Evolutionary conservation across 345 rosid species (phyloP), one percentile per base, ranked within the genome.

Genomic region (Firmiana major): DNA sequence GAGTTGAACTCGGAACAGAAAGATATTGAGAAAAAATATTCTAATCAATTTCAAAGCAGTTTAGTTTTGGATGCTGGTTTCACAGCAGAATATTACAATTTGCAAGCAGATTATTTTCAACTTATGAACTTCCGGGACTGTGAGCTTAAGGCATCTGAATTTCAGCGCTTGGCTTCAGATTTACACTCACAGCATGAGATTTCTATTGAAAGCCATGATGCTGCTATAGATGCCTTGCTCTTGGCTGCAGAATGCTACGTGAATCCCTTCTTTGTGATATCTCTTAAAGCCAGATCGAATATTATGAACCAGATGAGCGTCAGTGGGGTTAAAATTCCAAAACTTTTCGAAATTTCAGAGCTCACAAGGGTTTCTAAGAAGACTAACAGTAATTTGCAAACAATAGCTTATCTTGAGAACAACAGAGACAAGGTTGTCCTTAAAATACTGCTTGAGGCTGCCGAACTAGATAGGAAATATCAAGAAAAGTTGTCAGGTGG

Each of bases 241-340:
- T 82, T 89, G 85, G 95, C 97, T 51, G 97, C 95, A 60, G 97
- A 92, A 86, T 92, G 97, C 82, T 89, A 92, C 76, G 88, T 92
- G 79, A 92, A 90, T 81, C 95, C 97, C 1, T 92, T 86, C 81
- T 92, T 92, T 77, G 80, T 90, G 88, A 82, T 77, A 58, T 88
- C 93, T 36, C 84, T 81, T 70, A 80, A 76, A 71, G 79, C 85
- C 77, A 59, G 85, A 75, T 55, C 85, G 73, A 82, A 79, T 28
- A 24, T 59, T 57, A 69, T 70, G 65, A 78, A 63, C 62, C 69
- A 80, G 21, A 49, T 73, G 79, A 79, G 77, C 28, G 13, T 63
- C 49, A 60, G 75, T 38, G 77, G 80, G 42, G 31, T 79, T 67
- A 79, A 64, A 72, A 65, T 58, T 67, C 78, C 82, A 46, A 83